These are phyloP conservation scores for Phylloporus sp. DNA, from an alignment of 1,284 basidiomycete genomes.

Conservation along the genomic window DNA sequence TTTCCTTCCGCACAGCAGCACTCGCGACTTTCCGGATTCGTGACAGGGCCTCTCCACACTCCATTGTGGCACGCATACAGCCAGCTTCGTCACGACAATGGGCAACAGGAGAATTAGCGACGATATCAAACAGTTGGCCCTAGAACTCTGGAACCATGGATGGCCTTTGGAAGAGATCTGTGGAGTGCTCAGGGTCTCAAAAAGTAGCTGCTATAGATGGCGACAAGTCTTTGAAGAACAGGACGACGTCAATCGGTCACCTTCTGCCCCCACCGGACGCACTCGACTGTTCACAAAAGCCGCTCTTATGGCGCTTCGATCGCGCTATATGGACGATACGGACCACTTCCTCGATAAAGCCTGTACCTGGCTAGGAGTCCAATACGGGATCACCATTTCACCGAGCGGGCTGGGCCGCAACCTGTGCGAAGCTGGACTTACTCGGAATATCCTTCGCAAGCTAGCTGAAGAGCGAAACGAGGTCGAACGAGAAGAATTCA, in stretches of 20 bases:
- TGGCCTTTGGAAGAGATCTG: too few species aligned
- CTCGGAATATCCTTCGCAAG: not conserved
- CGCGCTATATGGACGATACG: not conserved
- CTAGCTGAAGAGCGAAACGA: constrained; percentile 26
- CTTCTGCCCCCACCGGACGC: not conserved
- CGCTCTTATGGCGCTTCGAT: not conserved
- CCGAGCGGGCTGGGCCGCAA: not conserved
- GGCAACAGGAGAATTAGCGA: too few species aligned
- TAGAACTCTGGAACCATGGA: too few species aligned
- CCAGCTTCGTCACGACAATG: too few species aligned
- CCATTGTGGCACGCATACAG: too few species aligned
- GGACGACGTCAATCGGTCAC: not conserved
- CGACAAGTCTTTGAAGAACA: not conserved
- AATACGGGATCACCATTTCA: not conserved
- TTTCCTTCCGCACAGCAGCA: too few species aligned
- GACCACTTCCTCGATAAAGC: not conserved
- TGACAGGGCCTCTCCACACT: too few species aligned
- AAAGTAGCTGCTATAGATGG: not conserved
- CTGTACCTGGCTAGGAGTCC: not conserved
- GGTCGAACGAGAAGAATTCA: constrained; percentile 1
- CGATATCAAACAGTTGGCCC: too few species aligned
- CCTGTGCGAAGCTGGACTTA: constrained; percentile 2
- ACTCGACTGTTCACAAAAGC: not conserved
- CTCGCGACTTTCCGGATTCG: too few species aligned
- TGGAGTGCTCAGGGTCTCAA: too few species aligned